Base-by-base conservation (phyloP, 805 yeast species). In the Sugiyamaella marilandica region DNA sequence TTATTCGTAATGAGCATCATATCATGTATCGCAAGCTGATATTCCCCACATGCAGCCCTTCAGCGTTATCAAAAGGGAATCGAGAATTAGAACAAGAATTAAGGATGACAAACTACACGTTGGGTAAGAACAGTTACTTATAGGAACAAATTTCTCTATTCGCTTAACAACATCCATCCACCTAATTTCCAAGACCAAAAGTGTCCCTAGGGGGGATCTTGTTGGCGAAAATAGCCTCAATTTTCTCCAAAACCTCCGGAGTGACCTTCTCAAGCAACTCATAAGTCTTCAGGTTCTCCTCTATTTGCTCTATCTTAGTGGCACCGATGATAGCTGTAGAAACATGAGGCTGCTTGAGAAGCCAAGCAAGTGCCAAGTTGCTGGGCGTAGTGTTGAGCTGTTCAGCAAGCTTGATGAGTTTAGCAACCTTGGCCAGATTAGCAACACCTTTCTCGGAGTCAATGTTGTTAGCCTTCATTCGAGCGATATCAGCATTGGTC, bases 331-430 rank as follows among this genome's bases (percentile, higher is more conserved):
- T 59, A 31, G 61, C 50, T 10, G 65, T 60, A 18, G 62, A 51
- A 7, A 59, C 62, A 39, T 61, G 50, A 10, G 61, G 61, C 45
- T 62, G 58, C 51, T 57, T 55, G 37, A 62, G 47, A n/a, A 61
- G 47, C 55, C 62, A 62, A 4, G 65, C 65, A n/a, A 62, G 60
- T 11, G 65, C 61, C 37, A 62, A 55, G 45, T 61, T 62, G 21
- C 62, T 55, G n/a, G 60, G 49, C 9, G 62, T 50, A 41, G 56
- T 58, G n/a, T 55, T 58, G 13, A 62, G 47, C 29, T 51, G 45
- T 21, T 55, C 57, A 9, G 65, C 64, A n/a, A 62, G 43, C 35
- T 44, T 34, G 13, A 51, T 48, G 21, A 62, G 44, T 45, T 58
- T 19, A n/a, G 46, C 45, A 10, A 61, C 59, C 54, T 62, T 62